Evolutionary conservation across 2,329 filamentous ascomycete genomes (phyloP).

Genomic region (Alternaria viburni): DNA sequence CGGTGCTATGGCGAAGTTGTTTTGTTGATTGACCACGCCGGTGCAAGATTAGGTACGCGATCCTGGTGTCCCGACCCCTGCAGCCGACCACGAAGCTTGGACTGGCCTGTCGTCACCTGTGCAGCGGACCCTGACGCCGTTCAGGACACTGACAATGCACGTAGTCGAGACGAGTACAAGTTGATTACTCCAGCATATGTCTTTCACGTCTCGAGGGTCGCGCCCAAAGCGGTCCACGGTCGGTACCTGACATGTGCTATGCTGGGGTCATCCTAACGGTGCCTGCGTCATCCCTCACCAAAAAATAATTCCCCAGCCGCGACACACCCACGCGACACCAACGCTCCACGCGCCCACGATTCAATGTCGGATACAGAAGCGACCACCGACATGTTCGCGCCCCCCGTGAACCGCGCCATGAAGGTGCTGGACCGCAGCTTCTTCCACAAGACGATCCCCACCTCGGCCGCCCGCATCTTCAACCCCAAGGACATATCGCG

Average conservation of each 20-base stretch:
- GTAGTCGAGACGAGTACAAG: not conserved
- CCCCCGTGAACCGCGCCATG: slow-evolving; percentile 80
- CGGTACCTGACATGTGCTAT: slow-evolving; percentile 2
- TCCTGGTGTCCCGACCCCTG: slow-evolving; percentile 24
- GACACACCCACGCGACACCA: not conserved
- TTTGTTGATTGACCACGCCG: slow-evolving; percentile 26
- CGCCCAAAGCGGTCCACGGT: not conserved
- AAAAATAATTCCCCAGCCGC: slow-evolving; percentile 8
- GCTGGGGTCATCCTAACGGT: not conserved
- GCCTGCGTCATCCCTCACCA: slow-evolving; percentile 13
- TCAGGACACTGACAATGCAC: not conserved
- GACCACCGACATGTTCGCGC: slow-evolving; percentile 68
- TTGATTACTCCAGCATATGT: not conserved
- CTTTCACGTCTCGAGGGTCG: not conserved
- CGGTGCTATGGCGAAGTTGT: slow-evolving; percentile 26
- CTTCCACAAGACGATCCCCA: slow-evolving; percentile 77
- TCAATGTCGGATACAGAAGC: slow-evolving; percentile 38
- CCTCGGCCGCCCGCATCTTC: slow-evolving; percentile 78
- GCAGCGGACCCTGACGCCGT: slow-evolving; percentile 8
- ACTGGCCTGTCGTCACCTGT: slow-evolving; percentile 3
- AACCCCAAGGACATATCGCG: slow-evolving; percentile 77
- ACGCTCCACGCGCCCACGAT: slow-evolving; percentile 12
- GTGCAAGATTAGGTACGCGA: slow-evolving; percentile 35
- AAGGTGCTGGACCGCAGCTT: slow-evolving; percentile 81
- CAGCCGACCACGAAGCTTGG: slow-evolving; percentile 7